These are phyloP conservation scores for Manihot esculenta DNA, from an alignment of 441 rosid genomes.

Conservation along the genomic window DNA sequence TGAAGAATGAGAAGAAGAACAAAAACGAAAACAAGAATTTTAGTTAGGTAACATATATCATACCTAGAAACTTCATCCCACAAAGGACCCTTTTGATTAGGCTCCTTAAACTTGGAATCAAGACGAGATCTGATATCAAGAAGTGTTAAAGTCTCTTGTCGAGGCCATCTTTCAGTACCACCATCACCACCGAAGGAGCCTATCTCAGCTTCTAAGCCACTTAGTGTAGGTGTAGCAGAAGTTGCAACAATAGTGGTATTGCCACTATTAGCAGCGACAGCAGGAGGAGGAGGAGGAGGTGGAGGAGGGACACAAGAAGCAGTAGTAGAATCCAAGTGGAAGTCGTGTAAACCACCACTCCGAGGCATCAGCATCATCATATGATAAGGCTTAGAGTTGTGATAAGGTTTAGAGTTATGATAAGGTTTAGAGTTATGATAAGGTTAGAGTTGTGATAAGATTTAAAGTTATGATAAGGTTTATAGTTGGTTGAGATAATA, in stretches of 20 bases:
- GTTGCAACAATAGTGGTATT: slow-evolving; percentile 11
- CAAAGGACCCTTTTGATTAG: slow-evolving; percentile 93
- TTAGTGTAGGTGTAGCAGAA: slow-evolving; percentile 8
- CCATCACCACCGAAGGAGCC: slow-evolving; percentile 28
- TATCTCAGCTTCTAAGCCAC: slow-evolving; percentile 22
- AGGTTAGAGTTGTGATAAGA: too few species aligned
- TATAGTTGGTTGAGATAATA: too few species aligned
- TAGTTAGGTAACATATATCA: not conserved
- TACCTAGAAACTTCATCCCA: slow-evolving; percentile 98
- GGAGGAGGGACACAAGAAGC: slow-evolving; percentile 11
- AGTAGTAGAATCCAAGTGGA: slow-evolving; percentile 34
- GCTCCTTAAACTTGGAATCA: slow-evolving; percentile 90
- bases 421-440: too few species aligned
- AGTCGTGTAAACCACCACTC: slow-evolving; percentile 40
- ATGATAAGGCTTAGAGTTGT: too few species aligned
- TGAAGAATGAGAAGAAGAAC: too few species aligned
- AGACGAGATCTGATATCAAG: slow-evolving; percentile 98
- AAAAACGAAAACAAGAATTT: slow-evolving; percentile 20
- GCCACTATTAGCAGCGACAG: slow-evolving; percentile 21
- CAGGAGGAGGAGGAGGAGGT: too few species aligned
- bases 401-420: too few species aligned
- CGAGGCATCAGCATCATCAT: slow-evolving; percentile 55
- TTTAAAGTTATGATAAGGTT: too few species aligned
- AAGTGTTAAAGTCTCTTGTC: slow-evolving; percentile 93
- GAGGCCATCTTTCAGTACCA: slow-evolving; percentile 73